These are phyloP conservation scores for Penicillium canescens DNA, from an alignment of 495 filamentous ascomycete genomes.

Conservation along the genomic window DNA sequence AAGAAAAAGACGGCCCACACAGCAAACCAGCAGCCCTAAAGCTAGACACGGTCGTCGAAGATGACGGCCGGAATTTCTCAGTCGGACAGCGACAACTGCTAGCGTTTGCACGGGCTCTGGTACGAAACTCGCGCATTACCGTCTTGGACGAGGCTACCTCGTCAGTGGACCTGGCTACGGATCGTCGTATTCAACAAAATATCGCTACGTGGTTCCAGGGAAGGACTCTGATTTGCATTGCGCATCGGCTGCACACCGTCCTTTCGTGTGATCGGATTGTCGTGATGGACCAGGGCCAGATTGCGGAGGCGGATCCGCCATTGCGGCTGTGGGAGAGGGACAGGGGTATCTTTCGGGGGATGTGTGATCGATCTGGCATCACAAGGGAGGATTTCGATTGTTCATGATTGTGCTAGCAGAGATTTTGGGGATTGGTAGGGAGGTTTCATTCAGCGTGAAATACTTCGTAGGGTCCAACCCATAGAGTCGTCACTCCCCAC, in stretches of 20 bases:
- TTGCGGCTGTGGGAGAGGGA: constrained; percentile 63
- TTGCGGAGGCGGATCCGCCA: constrained; percentile 84
- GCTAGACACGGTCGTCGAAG: constrained; percentile 82
- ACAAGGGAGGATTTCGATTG: constrained; percentile 67
- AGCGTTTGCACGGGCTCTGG: constrained; percentile 87
- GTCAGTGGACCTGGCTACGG: constrained; percentile 92
- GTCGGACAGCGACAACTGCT: constrained; percentile 96
- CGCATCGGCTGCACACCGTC: constrained; percentile 86
- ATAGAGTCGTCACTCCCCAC: no score
- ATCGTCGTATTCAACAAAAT: constrained; percentile 88
- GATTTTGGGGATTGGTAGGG: no score
- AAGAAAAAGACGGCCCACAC: no score
- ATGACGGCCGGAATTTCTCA: constrained; percentile 93
- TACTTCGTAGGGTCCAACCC: no score
- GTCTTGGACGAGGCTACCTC: constrained; percentile 95
- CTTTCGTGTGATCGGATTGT: constrained; percentile 93
- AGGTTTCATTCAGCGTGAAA: no score
- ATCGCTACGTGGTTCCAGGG: constrained; percentile 85
- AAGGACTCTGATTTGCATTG: constrained; percentile 90
- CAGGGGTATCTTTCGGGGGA: constrained; percentile 78
- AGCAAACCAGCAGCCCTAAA: constrained; percentile 52
- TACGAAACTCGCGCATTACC: constrained; percentile 84
- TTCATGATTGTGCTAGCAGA: no score
- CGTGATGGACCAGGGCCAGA: constrained; percentile 87
- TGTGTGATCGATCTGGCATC: constrained; percentile 93